Evolutionary conservation across 2,329 filamentous ascomycete species (phyloP).

Genomic region (Phaeosphaeriaceae sp.): DNA sequence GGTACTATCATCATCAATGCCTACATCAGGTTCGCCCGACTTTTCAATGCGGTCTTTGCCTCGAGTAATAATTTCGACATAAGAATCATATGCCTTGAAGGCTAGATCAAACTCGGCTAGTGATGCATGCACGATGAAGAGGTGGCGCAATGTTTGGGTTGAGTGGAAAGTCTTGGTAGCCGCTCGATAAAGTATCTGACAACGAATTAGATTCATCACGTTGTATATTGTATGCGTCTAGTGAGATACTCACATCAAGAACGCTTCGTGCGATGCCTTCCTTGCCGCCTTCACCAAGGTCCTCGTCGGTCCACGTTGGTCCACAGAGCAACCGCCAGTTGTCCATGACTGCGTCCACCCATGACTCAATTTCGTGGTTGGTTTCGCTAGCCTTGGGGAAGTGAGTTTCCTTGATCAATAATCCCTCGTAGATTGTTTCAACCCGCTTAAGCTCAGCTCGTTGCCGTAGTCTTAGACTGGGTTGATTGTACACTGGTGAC

Average conservation of each 20-base stretch:
- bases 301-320: conserved; percentile 77
- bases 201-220: background rate
- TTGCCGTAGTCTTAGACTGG: conserved; percentile 55
- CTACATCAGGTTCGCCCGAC: conserved; percentile 68
- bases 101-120: conserved; percentile 92
- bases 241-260: conserved; percentile 65
- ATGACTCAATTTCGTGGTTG: conserved; percentile 80
- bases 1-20: conserved; percentile 78
- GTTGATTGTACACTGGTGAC: conserved; percentile 26
- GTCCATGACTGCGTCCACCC: conserved; percentile 76
- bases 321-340: conserved; percentile 89
- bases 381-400: conserved; percentile 86
- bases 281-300: conserved; percentile 82
- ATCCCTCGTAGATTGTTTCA: conserved; percentile 78
- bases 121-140: conserved; percentile 87
- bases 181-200: conserved; percentile 81
- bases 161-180: conserved; percentile 96
- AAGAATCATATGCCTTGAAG: conserved; percentile 89
- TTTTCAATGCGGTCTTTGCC: conserved; percentile 85
- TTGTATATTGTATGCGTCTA: background rate
- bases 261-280: conserved; percentile 75
- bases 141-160: conserved; percentile 80
- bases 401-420: conserved; percentile 76
- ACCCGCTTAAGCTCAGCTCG: conserved; percentile 78
- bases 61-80: conserved; percentile 84